A percentile compares a stretch with the other conserved stretches of the same genome.
phyloP scores from a whole-genome alignment of 1,284 basidiomycete genomes.

The Sutorius eximius region DNA sequence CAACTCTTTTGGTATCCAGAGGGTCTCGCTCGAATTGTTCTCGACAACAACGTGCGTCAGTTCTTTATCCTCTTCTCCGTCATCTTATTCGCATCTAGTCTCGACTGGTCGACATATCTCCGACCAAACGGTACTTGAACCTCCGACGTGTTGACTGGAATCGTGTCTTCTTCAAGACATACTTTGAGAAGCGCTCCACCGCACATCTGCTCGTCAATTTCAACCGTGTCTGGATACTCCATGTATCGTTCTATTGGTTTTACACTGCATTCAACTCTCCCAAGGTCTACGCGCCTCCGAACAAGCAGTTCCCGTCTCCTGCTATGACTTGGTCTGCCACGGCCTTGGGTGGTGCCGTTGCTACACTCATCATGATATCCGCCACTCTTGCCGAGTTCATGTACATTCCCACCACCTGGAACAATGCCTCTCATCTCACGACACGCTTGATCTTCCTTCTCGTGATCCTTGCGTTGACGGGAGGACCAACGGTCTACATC shows the following conservation, averaged over 20 bases:
- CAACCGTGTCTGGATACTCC: constrained; percentile 95
- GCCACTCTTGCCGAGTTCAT: constrained; percentile 92
- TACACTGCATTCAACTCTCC: constrained; percentile 96
- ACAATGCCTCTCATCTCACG: constrained; percentile 92
- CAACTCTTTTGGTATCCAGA: constrained; percentile 99
- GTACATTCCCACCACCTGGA: constrained; percentile 97
- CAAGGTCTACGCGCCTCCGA: constrained; percentile 79
- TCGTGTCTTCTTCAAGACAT: constrained; percentile 95
- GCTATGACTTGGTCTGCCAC: constrained; percentile 93
- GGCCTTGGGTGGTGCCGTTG: constrained; percentile 88
- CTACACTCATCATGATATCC: constrained; percentile 86
- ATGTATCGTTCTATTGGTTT: constrained; percentile 89
- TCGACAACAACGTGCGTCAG: constrained; percentile 76
- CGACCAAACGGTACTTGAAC: constrained; percentile 89
- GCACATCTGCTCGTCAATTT: constrained; percentile 95
- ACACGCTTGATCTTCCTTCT: constrained; percentile 86
- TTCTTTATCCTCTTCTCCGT: not conserved
- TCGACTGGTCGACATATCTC: constrained; percentile 85
- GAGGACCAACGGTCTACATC: constrained; percentile 89
- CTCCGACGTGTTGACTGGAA: constrained; percentile 91
- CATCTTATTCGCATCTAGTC: constrained; percentile 48
- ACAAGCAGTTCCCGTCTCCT: constrained; percentile 56
- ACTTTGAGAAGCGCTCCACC: constrained; percentile 91
- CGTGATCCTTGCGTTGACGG: constrained; percentile 83
- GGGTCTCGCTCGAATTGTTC: constrained; percentile 88